phyloP scores from a whole-genome alignment of 2,329 filamentous ascomycete species.

The Colletotrichum godetiae region DNA sequence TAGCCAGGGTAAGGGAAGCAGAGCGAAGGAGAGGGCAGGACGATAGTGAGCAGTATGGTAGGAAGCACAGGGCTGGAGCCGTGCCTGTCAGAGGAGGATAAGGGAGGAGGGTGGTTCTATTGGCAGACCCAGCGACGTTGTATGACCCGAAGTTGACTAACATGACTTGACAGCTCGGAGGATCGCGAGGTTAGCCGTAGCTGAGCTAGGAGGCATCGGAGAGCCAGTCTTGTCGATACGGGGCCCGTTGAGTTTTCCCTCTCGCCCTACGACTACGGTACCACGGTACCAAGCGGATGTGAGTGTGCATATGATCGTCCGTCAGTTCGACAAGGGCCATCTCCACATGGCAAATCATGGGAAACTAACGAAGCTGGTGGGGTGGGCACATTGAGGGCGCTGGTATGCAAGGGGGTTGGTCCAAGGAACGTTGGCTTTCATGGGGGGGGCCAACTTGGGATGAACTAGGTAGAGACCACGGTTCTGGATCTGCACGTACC shows the following conservation, averaged over 20 bases:
- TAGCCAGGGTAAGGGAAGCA: constrained; percentile 17
- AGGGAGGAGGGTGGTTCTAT: constrained; percentile 28
- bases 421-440: constrained; percentile 27
- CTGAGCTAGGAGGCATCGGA: background rate
- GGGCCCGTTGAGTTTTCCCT: constrained; percentile 10
- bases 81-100: background rate
- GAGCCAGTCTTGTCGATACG: background rate
- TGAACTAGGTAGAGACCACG: background rate
- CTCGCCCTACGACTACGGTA: constrained; percentile 13
- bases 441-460: constrained; percentile 10
- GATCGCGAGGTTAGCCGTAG: background rate
- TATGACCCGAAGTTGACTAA: constrained; percentile 3
- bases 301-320: constrained; percentile 8
- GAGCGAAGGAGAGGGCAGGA: constrained; percentile 3
- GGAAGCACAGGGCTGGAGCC: constrained; percentile 7
- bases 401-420: constrained; percentile 31
- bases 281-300: background rate
- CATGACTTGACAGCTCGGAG: constrained; percentile 18
- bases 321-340: constrained; percentile 11
- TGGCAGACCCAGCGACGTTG: constrained; percentile 12
- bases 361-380: constrained; percentile 15
- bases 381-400: constrained; percentile 19
- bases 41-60: background rate
- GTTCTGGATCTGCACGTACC: constrained; percentile 4
- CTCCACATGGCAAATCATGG: constrained; percentile 25